Evolutionary conservation across 306 rosid species (phyloP).

Genomic region (Corylus heterophylla): DNA sequence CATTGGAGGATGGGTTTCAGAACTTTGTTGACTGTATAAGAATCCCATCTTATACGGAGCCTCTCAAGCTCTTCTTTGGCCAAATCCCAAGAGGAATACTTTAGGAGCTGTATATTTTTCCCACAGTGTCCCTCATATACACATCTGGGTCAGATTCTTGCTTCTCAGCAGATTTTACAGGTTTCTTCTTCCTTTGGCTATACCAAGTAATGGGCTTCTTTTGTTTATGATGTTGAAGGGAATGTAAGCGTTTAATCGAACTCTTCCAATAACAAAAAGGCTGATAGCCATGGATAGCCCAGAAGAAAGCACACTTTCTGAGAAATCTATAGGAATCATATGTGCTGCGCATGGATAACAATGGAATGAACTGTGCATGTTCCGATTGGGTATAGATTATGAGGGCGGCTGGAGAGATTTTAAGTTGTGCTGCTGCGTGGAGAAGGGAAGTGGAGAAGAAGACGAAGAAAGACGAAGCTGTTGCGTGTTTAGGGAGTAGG

Average conservation of each 20-base stretch:
- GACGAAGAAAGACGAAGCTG: too few species aligned
- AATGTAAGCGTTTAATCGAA: slow-evolving; percentile 38
- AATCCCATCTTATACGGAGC: slow-evolving; percentile 73
- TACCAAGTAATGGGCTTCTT: slow-evolving; percentile 29
- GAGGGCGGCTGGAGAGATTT: too few species aligned
- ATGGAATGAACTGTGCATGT: background rate
- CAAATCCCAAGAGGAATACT: slow-evolving; percentile 68
- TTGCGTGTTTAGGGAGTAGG: too few species aligned
- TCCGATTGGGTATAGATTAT: too few species aligned
- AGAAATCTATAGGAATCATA: slow-evolving; percentile 30
- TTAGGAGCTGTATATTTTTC: slow-evolving; percentile 50
- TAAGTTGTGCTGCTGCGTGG: too few species aligned
- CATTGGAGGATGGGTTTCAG: slow-evolving; percentile 84
- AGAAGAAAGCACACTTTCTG: slow-evolving; percentile 15
- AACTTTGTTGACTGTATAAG: slow-evolving; percentile 76
- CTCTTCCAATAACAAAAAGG: background rate
- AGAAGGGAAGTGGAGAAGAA: too few species aligned
- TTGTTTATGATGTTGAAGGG: slow-evolving; percentile 36
- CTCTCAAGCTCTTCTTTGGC: slow-evolving; percentile 49
- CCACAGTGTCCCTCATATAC: slow-evolving; percentile 55
- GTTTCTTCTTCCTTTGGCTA: slow-evolving; percentile 10
- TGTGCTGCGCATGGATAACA: slow-evolving; percentile 11
- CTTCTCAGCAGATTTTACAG: slow-evolving; percentile 17
- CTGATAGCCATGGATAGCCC: slow-evolving; percentile 3
- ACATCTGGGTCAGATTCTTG: slow-evolving; percentile 16